Evolutionary conservation across 2,329 filamentous ascomycete species (phyloP).

Genomic region (Cladophialophora carrionii): DNA sequence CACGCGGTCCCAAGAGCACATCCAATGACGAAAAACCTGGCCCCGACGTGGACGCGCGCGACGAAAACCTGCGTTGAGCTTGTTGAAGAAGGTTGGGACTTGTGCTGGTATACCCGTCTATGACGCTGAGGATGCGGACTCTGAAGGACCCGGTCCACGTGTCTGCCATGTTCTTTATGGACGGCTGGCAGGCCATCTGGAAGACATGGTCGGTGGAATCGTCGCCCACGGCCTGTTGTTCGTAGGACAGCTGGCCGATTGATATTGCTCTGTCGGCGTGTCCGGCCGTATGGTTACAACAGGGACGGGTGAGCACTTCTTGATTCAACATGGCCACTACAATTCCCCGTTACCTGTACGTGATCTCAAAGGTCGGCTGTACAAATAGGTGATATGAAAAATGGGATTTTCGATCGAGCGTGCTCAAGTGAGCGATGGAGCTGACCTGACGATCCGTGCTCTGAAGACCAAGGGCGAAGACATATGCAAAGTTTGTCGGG

Average conservation of each 20-base stretch:
- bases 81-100: not conserved
- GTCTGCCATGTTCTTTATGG: slow-evolving; percentile 2
- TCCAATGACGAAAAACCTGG: not conserved
- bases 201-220: slow-evolving; percentile 9
- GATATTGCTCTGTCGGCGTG: slow-evolving; percentile 2
- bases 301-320: not conserved
- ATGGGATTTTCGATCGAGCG: not conserved
- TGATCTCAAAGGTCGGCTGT: not conserved
- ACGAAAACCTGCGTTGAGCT: not conserved
- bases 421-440: not conserved
- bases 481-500: not conserved
- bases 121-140: slow-evolving; percentile 1
- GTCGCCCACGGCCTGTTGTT: slow-evolving; percentile 14
- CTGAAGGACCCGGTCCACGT: slow-evolving; percentile 1
- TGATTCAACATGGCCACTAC: not conserved
- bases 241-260: slow-evolving; percentile 26
- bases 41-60: slow-evolving; percentile 1
- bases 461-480: not conserved
- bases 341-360: not conserved
- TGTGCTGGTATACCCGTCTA: not conserved
- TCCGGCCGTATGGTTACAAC: not conserved
- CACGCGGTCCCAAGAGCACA: not conserved
- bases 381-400: not conserved
- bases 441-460: not conserved
- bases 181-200: slow-evolving; percentile 2